These are phyloP conservation scores for Neocatenulostroma microsporum DNA, from an alignment of 2,329 filamentous ascomycete species.

Conservation along the genomic window DNA sequence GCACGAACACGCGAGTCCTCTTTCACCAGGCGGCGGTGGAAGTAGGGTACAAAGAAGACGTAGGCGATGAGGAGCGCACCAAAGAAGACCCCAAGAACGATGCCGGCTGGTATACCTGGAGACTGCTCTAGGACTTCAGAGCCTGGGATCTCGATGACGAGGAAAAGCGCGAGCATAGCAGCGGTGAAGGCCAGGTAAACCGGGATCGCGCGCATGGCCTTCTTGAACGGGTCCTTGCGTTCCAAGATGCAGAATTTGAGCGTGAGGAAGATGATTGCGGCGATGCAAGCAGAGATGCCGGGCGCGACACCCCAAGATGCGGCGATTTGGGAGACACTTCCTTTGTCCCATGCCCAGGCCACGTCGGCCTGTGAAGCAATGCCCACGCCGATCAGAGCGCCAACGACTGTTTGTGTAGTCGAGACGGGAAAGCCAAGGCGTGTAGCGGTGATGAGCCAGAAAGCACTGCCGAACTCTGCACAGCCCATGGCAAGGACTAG, in stretches of 20 bases:
- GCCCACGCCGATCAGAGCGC: conserved; percentile 43
- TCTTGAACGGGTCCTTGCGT: conserved; percentile 40
- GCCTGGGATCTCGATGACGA: conserved; percentile 40
- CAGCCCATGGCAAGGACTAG: conserved; percentile 43
- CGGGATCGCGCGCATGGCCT: conserved; percentile 42
- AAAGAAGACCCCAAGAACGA: conserved; percentile 47
- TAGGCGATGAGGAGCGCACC: conserved; percentile 43
- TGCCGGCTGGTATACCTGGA: conserved; percentile 43
- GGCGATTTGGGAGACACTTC: conserved; percentile 34
- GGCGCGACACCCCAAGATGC: conserved; percentile 32
- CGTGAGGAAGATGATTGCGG: conserved; percentile 40
- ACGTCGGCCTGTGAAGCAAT: conserved; percentile 21
- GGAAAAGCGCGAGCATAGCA: conserved; percentile 47
- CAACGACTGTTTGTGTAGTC: conserved; percentile 49
- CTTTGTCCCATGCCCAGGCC: conserved; percentile 31
- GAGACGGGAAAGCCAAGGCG: conserved; percentile 48
- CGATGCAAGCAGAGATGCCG: conserved; percentile 39
- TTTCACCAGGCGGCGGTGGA: conserved; percentile 51
- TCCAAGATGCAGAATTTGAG: conserved; percentile 44
- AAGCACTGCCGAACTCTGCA: conserved; percentile 36
- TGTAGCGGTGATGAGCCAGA: conserved; percentile 50
- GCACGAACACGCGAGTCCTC: conserved; percentile 54
- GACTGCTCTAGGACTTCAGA: not conserved
- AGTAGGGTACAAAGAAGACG: conserved; percentile 52
- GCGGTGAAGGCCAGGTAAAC: conserved; percentile 40